phyloP scores from a whole-genome alignment of 139 green algal genomes.

The Bryopsis sp. region DNA sequence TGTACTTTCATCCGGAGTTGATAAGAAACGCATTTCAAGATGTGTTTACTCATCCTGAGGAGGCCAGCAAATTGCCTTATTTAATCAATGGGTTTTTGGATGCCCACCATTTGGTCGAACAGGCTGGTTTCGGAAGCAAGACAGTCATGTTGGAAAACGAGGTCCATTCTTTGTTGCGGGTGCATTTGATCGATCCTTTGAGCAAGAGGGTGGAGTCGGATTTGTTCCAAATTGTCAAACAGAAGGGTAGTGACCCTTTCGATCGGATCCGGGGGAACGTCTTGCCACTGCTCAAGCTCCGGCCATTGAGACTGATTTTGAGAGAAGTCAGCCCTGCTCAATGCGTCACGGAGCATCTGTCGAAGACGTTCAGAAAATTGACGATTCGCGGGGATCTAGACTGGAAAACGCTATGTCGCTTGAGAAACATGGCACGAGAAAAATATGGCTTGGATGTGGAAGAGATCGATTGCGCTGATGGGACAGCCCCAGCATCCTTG shows the following conservation, averaged over 20 bases:
- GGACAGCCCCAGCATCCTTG: background rate
- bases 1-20: slow-evolving; percentile 21
- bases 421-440: slow-evolving; percentile 14
- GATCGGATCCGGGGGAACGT: slow-evolving; percentile 3
- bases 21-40: slow-evolving; percentile 15
- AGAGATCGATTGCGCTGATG: background rate
- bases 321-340: slow-evolving; percentile 2
- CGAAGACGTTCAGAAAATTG: background rate
- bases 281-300: slow-evolving; percentile 9
- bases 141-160: slow-evolving; percentile 7
- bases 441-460: slow-evolving; percentile 18
- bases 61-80: slow-evolving; percentile 9
- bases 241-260: background rate
- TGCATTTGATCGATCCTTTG: slow-evolving; percentile 13
- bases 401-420: slow-evolving; percentile 2
- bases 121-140: background rate
- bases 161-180: slow-evolving; percentile 5
- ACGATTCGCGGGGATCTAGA: background rate
- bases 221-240: slow-evolving; percentile 4
- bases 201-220: slow-evolving; percentile 13
- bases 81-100: slow-evolving; percentile 17
- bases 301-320: background rate
- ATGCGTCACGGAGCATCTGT: background rate
- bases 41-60: slow-evolving; percentile 1
- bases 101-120: slow-evolving; percentile 4